Conservation (phyloP, 345 rosid species). For the Corymbia maculata region DNA sequence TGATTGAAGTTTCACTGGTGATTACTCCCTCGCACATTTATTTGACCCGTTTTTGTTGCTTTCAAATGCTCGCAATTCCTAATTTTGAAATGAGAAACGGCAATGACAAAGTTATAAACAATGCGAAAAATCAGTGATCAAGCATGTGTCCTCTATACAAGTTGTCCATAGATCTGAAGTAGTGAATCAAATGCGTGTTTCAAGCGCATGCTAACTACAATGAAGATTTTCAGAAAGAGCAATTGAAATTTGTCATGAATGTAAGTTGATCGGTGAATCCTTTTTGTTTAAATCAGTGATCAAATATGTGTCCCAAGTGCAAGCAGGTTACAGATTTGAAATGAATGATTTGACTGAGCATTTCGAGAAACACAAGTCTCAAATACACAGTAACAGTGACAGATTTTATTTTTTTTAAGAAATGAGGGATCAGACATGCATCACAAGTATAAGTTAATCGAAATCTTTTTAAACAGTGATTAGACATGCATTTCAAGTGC, state of each 20-base stretch:
- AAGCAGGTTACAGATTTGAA: not conserved
- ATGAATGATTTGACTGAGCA: not conserved
- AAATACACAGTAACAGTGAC: not conserved
- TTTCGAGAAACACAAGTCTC: not conserved
- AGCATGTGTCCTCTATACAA: not conserved
- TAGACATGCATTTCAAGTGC: not conserved
- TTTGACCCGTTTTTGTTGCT: not conserved
- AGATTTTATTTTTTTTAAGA: too few species aligned
- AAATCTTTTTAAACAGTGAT: not conserved
- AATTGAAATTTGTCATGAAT: not conserved
- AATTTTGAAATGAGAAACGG: too few species aligned
- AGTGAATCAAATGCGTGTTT: not conserved
- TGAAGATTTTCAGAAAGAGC: too few species aligned
- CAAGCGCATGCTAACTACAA: not conserved
- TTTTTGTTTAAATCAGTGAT: not conserved
- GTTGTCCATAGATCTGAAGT: not conserved
- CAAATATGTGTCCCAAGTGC: too few species aligned
- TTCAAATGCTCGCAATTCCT: not conserved
- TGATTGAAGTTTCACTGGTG: not conserved
- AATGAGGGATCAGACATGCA: not conserved
- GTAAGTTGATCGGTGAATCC: not conserved
- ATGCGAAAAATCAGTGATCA: not conserved
- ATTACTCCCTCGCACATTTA: not conserved
- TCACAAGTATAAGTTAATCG: not conserved
- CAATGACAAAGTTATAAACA: too few species aligned